Evolutionary conservation across 345 rosid species (phyloP).

Genomic region (Eucalyptus fibrosa): DNA sequence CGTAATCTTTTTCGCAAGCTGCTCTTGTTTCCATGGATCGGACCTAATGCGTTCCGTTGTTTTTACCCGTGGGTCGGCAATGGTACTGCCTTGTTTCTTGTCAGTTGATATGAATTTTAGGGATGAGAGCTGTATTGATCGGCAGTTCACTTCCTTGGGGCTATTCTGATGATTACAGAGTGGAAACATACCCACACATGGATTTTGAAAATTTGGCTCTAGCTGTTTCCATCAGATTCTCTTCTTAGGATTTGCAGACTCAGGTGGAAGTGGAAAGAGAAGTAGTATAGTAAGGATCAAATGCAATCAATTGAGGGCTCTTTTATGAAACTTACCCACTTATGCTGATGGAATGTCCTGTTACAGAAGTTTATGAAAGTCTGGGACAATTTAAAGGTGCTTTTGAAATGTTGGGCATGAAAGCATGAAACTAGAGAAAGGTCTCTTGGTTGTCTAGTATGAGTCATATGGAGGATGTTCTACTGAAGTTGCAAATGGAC

Average conservation of each 20-base stretch:
- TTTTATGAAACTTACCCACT: background rate
- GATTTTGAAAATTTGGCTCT: background rate
- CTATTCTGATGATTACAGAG: background rate
- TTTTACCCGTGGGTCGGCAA: background rate
- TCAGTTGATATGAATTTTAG: background rate
- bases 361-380: background rate
- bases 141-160: background rate
- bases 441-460: background rate
- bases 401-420: background rate
- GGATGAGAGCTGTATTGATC: background rate
- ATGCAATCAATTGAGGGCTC: background rate
- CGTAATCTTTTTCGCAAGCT: background rate
- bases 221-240: background rate
- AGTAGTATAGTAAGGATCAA: background rate
- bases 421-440: background rate
- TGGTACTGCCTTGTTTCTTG: background rate
- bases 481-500: background rate
- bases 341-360: background rate
- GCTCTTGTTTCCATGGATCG: background rate
- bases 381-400: background rate
- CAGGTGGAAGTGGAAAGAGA: background rate
- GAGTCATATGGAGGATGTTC: background rate
- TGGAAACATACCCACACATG: background rate
- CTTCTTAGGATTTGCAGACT: background rate
- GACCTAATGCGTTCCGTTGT: background rate